Conservation (phyloP, 805 yeast genomes). For the Wickerhamiella brachini region DNA sequence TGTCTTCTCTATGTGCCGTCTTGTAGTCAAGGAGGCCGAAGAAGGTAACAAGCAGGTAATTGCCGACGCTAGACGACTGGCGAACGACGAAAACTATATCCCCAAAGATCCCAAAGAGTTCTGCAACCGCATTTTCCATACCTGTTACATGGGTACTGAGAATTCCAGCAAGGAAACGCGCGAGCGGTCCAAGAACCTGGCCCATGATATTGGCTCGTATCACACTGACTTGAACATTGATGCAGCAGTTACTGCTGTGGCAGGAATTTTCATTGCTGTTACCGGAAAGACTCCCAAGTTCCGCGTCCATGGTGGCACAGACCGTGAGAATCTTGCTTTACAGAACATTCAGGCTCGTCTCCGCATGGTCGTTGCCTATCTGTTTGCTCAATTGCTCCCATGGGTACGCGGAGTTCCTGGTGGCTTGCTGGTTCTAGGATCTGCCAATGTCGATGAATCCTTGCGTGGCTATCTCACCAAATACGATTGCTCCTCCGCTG, state of each 20-base stretch:
- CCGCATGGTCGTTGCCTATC: slow-evolving; percentile 85
- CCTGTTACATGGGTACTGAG: slow-evolving; percentile 90
- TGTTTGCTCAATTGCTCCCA: slow-evolving; percentile 88
- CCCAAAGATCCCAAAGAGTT: slow-evolving; percentile 69
- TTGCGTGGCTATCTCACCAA: slow-evolving; percentile 90
- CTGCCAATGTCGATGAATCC: slow-evolving; percentile 96
- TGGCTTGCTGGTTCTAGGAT: slow-evolving; percentile 81
- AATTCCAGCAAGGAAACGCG: slow-evolving; percentile 87
- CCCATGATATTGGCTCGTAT: slow-evolving; percentile 67
- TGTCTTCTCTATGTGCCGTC: slow-evolving; percentile 84
- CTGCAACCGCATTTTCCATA: slow-evolving; percentile 64
- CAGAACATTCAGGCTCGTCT: slow-evolving; percentile 95
- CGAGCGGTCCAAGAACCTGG: slow-evolving; percentile 61
- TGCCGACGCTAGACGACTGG: slow-evolving; percentile 55
- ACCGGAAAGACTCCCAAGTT: slow-evolving; percentile 84
- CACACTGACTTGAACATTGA: slow-evolving; percentile 93
- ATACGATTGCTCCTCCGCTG: slow-evolving; percentile 95
- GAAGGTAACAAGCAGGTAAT: slow-evolving; percentile 68
- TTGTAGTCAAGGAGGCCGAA: slow-evolving; percentile 57
- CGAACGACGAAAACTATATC: slow-evolving; percentile 40
- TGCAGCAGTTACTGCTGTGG: slow-evolving; percentile 56
- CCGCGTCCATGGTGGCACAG: slow-evolving; percentile 87
- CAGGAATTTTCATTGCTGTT: slow-evolving; percentile 67
- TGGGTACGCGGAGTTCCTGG: slow-evolving; percentile 77
- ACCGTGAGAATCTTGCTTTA: slow-evolving; percentile 80